Percentiles rank a stretch among this genome's conserved stretches.
phyloP scores from a whole-genome alignment of 2,329 filamentous ascomycete species.

The Graphilbum fragrans region DNA sequence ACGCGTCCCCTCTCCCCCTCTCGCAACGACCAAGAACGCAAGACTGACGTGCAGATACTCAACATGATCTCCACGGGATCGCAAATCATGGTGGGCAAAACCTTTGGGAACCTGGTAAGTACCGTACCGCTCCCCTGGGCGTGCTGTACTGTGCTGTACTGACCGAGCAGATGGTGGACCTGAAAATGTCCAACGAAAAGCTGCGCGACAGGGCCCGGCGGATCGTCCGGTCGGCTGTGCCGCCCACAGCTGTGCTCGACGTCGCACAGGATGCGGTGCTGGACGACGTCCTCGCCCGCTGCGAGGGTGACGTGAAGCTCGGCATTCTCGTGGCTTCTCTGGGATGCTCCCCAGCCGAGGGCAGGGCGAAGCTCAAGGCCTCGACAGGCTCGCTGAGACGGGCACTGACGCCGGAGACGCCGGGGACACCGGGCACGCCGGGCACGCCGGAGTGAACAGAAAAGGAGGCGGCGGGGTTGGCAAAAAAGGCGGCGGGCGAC shows the following conservation, averaged over 20 bases:
- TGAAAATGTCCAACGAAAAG: conserved; percentile 10
- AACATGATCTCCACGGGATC: conserved; percentile 31
- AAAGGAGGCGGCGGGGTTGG: no score
- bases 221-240: conserved; percentile 3
- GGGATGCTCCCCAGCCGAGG: conserved; percentile 2
- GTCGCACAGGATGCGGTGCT: conserved; percentile 2
- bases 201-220: conserved; percentile 6
- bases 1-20: no score
- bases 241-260: not conserved
- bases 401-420: not conserved
- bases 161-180: conserved; percentile 7
- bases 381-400: not conserved
- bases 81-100: conserved; percentile 28
- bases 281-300: conserved; percentile 2
- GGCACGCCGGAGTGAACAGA: no score
- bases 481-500: no score
- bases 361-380: not conserved
- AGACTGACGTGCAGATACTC: conserved; percentile 14
- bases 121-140: no score
- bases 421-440: not conserved
- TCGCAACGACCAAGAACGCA: no score
- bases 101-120: conserved; percentile 14
- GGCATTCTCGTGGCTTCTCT: conserved; percentile 6
- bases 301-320: conserved; percentile 7
- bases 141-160: no score